Evolutionary conservation across 768 basidiomycete genomes (phyloP).

Genomic region (Rhodosporidiobolus sp.): DNA sequence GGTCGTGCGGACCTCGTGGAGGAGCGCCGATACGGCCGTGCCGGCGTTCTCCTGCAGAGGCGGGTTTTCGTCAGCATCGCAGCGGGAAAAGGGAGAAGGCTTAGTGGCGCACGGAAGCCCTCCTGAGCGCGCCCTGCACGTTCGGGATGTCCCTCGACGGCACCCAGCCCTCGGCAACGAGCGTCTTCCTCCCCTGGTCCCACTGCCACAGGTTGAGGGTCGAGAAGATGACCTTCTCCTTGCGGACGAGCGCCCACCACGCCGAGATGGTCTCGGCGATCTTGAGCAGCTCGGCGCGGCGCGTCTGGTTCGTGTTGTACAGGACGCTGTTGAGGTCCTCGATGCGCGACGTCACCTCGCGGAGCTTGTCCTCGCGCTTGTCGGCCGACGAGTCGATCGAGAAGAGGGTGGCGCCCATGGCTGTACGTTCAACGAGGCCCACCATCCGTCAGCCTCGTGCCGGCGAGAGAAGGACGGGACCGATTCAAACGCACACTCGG

Average conservation of each 20-base stretch:
- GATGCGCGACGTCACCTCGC: conserved; percentile 79
- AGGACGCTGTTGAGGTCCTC: conserved; percentile 87
- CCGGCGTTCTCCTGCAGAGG: conserved; percentile 74
- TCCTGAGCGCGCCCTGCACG: conserved; percentile 81
- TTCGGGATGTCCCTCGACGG: conserved; percentile 82
- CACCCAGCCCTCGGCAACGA: conserved; percentile 97
- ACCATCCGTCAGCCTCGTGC: too few relatives aligned
- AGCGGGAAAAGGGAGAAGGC: neutral
- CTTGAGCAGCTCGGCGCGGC: conserved; percentile 74
- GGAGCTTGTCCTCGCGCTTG: conserved; percentile 83
- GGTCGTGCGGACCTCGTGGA: conserved; percentile 77
- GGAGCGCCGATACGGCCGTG: conserved; percentile 83
- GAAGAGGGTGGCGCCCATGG: conserved; percentile 97
- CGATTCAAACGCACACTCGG: conserved; percentile 58
- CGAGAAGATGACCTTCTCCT: conserved; percentile 95
- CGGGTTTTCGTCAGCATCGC: neutral
- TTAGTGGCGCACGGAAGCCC: conserved; percentile 67
- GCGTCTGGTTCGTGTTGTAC: conserved; percentile 79
- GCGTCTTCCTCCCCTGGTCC: conserved; percentile 85
- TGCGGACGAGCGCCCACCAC: conserved; percentile 90
- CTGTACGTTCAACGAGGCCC: neutral
- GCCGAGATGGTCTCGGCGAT: conserved; percentile 78
- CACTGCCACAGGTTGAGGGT: conserved; percentile 94
- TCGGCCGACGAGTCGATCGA: conserved; percentile 92
- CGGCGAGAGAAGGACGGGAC: neutral